phyloP scores from a whole-genome alignment of 2,329 filamentous ascomycete species.

The Diaporthe sp. region DNA sequence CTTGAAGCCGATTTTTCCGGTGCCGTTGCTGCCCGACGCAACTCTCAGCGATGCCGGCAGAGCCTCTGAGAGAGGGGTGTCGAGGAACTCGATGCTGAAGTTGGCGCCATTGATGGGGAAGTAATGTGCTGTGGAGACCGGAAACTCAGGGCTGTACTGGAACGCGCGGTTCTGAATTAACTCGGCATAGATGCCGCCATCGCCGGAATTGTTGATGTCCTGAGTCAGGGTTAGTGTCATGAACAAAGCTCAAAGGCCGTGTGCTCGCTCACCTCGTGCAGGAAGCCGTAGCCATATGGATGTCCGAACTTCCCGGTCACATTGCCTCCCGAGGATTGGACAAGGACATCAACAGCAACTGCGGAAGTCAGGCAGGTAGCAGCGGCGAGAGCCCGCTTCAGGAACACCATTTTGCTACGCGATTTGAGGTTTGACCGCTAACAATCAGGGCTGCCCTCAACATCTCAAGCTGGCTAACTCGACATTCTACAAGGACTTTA shows the following conservation, averaged over 20 bases:
- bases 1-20: conserved; percentile 58
- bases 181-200: conserved; percentile 80
- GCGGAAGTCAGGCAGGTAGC: conserved; percentile 15
- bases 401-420: conserved; percentile 27
- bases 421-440: conserved; percentile 2
- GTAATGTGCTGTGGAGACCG: conserved; percentile 60
- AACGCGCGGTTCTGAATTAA: conserved; percentile 79
- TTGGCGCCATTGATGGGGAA: conserved; percentile 56
- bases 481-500: conserved; percentile 2
- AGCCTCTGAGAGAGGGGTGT: conserved; percentile 63
- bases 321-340: conserved; percentile 50
- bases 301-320: conserved; percentile 49
- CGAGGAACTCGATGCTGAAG: conserved; percentile 61
- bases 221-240: conserved; percentile 44
- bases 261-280: conserved; percentile 52
- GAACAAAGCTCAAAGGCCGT: not conserved
- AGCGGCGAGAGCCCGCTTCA: conserved; percentile 17
- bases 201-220: conserved; percentile 77
- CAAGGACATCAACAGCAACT: conserved; percentile 35
- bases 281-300: conserved; percentile 53
- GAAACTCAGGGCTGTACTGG: conserved; percentile 64
- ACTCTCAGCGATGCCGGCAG: conserved; percentile 66
- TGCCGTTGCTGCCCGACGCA: conserved; percentile 46
- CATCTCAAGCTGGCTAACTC: not conserved
- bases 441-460: conserved; percentile 5